Percentiles rank a stretch among this genome's conserved stretches.
These are phyloP conservation scores for Entrophospora sp. DNA, from an alignment of 192 early-diverging fungal genomes.

Conservation along the genomic window DNA sequence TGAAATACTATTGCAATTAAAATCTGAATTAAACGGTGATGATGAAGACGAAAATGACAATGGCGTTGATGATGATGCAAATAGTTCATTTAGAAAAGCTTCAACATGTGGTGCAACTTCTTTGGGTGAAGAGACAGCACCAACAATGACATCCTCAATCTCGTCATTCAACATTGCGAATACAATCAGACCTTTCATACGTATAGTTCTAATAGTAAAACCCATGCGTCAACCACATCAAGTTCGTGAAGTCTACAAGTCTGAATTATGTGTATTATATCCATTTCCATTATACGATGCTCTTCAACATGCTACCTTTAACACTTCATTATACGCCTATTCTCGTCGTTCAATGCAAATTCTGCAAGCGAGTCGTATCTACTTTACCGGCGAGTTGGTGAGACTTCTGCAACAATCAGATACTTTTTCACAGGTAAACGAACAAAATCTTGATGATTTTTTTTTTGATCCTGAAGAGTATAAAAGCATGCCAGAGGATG, in stretches of 20 bases:
- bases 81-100: constrained; percentile 5
- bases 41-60: not conserved
- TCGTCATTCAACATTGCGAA: not conserved
- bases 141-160: not conserved
- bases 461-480: constrained; percentile 19
- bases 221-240: constrained; percentile 21
- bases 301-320: constrained; percentile 20
- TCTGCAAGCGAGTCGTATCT: constrained; percentile 5
- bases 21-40: not conserved
- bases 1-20: not conserved
- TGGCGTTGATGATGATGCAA: constrained; percentile 2
- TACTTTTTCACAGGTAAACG: constrained; percentile 14
- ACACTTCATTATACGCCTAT: constrained; percentile 15
- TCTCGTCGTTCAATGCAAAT: constrained; percentile 23
- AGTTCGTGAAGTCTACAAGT: constrained; percentile 2
- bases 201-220: constrained; percentile 18
- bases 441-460: constrained; percentile 19
- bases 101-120: constrained; percentile 18
- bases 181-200: constrained; percentile 17
- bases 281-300: constrained; percentile 19
- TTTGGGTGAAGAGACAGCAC: not conserved
- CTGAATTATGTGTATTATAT: constrained; percentile 10
- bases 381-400: constrained; percentile 16
- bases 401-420: constrained; percentile 2
- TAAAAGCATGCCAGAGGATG: constrained; percentile 12